A percentile compares a stretch with the other conserved stretches of the same genome.
Evolutionary conservation across 768 basidiomycete genomes (phyloP).

Genomic region (Rhizopogon vesiculosus): DNA sequence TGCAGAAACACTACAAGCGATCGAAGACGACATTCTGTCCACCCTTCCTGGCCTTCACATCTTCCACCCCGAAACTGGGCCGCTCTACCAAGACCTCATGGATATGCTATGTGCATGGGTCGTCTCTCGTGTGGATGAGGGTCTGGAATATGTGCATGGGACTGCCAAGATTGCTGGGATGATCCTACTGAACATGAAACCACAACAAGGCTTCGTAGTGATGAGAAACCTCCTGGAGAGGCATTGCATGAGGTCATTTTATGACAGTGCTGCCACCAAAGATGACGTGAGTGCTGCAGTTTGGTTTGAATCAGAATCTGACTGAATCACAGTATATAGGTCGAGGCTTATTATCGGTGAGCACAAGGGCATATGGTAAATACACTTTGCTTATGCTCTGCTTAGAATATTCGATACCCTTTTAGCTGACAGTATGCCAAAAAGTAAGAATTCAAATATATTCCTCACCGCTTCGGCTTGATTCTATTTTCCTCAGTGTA

Average conservation of each 20-base stretch:
- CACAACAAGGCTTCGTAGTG: constrained; percentile 69
- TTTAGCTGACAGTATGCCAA: constrained; percentile 90
- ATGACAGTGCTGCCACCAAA: constrained; percentile 60
- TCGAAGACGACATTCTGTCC: constrained; percentile 70
- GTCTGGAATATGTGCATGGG: constrained; percentile 68
- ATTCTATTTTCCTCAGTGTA: constrained; percentile 51
- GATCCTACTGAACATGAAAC: constrained; percentile 79
- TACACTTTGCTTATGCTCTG: not conserved
- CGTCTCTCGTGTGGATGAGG: constrained; percentile 79
- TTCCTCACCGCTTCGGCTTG: not conserved
- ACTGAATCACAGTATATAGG: constrained; percentile 40
- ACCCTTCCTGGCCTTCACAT: constrained; percentile 79
- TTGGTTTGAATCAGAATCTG: constrained; percentile 16
- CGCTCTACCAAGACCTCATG: constrained; percentile 76
- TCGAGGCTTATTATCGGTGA: constrained; percentile 89
- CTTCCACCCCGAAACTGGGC: constrained; percentile 72
- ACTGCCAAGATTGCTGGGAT: constrained; percentile 78
- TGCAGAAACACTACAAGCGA: constrained; percentile 48
- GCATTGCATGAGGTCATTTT: constrained; percentile 83
- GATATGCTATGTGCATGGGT: constrained; percentile 88
- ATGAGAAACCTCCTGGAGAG: constrained; percentile 85
- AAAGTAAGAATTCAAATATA: constrained; percentile 47
- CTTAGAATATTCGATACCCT: constrained; percentile 87
- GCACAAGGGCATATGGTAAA: not conserved
- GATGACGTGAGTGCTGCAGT: constrained; percentile 64